Evolutionary conservation across 2,329 filamentous ascomycete genomes (phyloP).

Genomic region (Stagonosporopsis vannaccii): DNA sequence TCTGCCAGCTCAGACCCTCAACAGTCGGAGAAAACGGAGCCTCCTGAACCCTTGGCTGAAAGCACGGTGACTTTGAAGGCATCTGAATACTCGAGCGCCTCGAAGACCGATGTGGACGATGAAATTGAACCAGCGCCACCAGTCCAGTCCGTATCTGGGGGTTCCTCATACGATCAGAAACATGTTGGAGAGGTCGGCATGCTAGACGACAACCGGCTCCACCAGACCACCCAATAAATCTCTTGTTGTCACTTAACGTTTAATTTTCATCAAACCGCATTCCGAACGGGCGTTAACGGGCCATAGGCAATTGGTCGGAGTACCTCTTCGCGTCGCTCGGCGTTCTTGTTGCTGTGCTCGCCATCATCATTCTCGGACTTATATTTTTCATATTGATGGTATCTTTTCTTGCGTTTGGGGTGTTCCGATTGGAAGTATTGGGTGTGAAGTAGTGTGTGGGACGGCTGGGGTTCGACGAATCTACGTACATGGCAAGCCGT

Average conservation of each 20-base stretch:
- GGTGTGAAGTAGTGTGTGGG: background rate
- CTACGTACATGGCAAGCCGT: background rate
- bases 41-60: slow-evolving; percentile 20
- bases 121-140: slow-evolving; percentile 37
- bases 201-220: slow-evolving; percentile 29
- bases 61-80: slow-evolving; percentile 42
- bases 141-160: slow-evolving; percentile 29
- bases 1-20: background rate
- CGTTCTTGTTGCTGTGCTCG: slow-evolving; percentile 5
- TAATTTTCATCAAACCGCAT: slow-evolving; percentile 7
- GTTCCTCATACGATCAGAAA: slow-evolving; percentile 41
- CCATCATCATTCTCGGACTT: slow-evolving; percentile 7
- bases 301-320: slow-evolving; percentile 12
- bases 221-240: slow-evolving; percentile 43
- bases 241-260: background rate
- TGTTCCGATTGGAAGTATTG: background rate
- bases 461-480: background rate
- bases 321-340: slow-evolving; percentile 8
- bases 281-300: slow-evolving; percentile 22
- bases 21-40: background rate
- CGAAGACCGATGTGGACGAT: slow-evolving; percentile 28
- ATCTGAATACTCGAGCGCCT: slow-evolving; percentile 11
- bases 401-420: slow-evolving; percentile 4
- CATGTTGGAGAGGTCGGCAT: slow-evolving; percentile 45
- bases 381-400: slow-evolving; percentile 8